These are phyloP conservation scores for Fusarium pininemorale DNA, from an alignment of 2,329 filamentous ascomycete species.

Conservation along the genomic window DNA sequence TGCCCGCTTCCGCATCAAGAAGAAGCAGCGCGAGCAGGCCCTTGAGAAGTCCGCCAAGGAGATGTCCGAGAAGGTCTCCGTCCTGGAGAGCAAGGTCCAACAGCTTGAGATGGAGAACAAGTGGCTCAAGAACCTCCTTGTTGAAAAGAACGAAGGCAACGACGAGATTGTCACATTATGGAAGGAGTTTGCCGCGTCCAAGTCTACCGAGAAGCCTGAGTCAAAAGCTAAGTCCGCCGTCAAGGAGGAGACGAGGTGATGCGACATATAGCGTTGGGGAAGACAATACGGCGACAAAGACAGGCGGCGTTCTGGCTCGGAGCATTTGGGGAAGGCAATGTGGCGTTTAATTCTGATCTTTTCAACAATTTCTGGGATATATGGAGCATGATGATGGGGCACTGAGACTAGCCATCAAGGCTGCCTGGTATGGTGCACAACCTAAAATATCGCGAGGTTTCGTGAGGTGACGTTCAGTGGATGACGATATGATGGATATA, in stretches of 20 bases:
- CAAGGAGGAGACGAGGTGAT: conserved; percentile 41
- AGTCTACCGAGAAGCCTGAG: conserved; percentile 46
- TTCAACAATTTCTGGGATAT: conserved; percentile 27
- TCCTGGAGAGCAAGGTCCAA: conserved; percentile 76
- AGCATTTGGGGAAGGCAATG: conserved; percentile 22
- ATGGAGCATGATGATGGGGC: conserved; percentile 28
- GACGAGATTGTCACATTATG: conserved; percentile 62
- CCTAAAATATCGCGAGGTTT: conserved; percentile 21
- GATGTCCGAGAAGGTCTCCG: conserved; percentile 79
- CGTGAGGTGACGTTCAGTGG: conserved; percentile 14
- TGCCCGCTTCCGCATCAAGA: conserved; percentile 91
- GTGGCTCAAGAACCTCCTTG: conserved; percentile 81
- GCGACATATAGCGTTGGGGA: conserved; percentile 9
- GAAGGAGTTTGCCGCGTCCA: conserved; percentile 57
- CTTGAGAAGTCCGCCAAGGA: conserved; percentile 85
- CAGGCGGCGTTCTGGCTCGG: conserved; percentile 40
- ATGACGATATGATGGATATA: conserved; percentile 25
- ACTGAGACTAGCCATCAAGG: conserved; percentile 30
- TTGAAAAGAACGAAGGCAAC: conserved; percentile 79
- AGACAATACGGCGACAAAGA: conserved; percentile 23
- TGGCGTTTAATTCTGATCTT: conserved; percentile 41
- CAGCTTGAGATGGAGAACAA: conserved; percentile 86
- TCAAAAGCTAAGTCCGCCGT: conserved; percentile 40
- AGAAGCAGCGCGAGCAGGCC: conserved; percentile 92
- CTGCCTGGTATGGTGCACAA: conserved; percentile 25